phyloP scores from a whole-genome alignment of 192 early-diverging fungal species.

The Neocallimastix lanati region DNA sequence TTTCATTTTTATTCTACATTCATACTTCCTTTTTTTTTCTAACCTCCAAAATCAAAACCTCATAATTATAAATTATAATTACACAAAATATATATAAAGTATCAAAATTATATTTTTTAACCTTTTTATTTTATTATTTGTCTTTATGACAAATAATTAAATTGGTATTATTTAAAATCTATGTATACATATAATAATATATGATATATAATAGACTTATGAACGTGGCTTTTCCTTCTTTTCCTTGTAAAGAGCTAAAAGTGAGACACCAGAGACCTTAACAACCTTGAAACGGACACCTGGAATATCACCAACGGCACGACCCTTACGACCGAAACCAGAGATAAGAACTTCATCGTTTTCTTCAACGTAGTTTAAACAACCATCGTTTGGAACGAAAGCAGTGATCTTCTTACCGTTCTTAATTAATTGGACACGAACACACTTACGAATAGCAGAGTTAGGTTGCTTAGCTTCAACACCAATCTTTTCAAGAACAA shows the following conservation, averaged over 20 bases:
- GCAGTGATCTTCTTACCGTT: conserved; percentile 99
- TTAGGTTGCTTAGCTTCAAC: conserved; percentile 99
- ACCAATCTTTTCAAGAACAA: conserved; percentile 47
- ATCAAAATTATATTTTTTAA: too few species aligned
- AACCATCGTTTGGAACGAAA: conserved; percentile 99
- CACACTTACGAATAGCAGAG: conserved; percentile 99
- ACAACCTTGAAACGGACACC: conserved; percentile 99
- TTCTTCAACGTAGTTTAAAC: conserved; percentile 99
- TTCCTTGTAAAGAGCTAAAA: conserved; percentile 98
- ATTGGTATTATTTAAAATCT: background rate
- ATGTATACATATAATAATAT: background rate
- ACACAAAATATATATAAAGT: too few species aligned
- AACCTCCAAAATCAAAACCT: too few species aligned
- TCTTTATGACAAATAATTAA: background rate
- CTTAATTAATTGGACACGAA: conserved; percentile 99
- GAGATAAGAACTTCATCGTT: conserved; percentile 99
- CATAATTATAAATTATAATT: too few species aligned
- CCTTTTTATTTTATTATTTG: background rate
- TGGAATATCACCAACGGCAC: conserved; percentile 99
- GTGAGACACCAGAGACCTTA: conserved; percentile 98
- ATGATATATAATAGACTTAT: background rate
- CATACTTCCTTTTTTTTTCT: too few species aligned
- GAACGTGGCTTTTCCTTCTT: conserved; percentile 61
- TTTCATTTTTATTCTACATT: too few species aligned
- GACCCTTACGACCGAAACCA: conserved; percentile 99